phyloP scores from a whole-genome alignment of 441 rosid species.

The Hura crepitans region DNA sequence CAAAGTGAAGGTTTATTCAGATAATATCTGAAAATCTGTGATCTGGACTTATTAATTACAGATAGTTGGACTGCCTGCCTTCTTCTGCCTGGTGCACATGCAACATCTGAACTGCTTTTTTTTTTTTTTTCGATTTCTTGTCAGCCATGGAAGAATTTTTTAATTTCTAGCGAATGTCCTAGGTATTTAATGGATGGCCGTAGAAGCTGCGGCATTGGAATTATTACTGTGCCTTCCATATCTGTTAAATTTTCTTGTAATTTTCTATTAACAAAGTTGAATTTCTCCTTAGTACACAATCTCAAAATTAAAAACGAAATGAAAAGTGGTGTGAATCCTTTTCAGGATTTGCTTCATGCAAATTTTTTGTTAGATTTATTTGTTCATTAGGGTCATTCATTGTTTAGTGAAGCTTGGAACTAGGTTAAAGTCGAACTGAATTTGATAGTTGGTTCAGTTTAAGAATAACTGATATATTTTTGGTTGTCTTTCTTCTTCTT shows the following conservation, averaged over 20 bases:
- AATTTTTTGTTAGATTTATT: neutral
- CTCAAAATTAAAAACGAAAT: no score
- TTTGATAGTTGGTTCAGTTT: neutral
- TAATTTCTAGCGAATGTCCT: neutral
- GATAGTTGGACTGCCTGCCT: neutral
- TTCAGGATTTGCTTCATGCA: neutral
- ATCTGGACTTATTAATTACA: neutral
- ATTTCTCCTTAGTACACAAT: neutral
- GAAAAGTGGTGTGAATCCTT: neutral
- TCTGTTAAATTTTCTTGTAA: neutral
- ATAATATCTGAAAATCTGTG: neutral
- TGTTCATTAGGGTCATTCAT: neutral
- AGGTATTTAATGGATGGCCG: neutral
- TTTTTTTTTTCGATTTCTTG: no score
- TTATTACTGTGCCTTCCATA: neutral
- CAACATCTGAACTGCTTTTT: neutral
- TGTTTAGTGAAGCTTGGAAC: no score
- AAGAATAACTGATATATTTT: neutral
- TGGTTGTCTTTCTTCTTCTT: neutral
- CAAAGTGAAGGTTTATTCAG: neutral
- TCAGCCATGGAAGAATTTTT: no score
- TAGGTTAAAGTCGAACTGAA: neutral
- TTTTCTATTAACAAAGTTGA: neutral
- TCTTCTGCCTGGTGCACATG: neutral
- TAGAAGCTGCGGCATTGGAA: neutral